Evolutionary conservation across 78 protist species (phyloP).

Genomic region (Bigelowiella natans): DNA sequence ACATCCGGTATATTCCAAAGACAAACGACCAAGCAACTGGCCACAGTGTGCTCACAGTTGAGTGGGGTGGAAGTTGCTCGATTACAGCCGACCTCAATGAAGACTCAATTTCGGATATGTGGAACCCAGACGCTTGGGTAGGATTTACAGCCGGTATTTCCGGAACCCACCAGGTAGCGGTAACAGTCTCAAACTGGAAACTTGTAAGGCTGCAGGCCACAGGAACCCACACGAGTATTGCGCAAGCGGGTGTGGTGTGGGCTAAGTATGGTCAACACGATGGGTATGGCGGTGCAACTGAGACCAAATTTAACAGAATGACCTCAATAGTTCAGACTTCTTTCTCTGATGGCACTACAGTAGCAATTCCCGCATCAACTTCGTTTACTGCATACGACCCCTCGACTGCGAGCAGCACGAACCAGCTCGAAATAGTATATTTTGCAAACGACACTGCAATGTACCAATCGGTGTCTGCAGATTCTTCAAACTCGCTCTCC

Average conservation of each 20-base stretch:
- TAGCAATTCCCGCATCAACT: neutral
- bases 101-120: neutral
- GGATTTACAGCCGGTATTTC: neutral
- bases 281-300: neutral
- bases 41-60: neutral
- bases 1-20: no score
- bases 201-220: neutral
- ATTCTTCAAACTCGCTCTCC: neutral
- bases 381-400: neutral
- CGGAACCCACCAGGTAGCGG: neutral
- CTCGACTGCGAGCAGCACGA: neutral
- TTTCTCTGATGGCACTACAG: neutral
- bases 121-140: neutral
- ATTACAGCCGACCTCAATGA: neutral
- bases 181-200: neutral
- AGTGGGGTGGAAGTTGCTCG: neutral
- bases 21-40: neutral
- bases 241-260: neutral
- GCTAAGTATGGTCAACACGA: neutral
- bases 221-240: neutral
- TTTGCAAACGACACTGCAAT: neutral
- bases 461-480: neutral
- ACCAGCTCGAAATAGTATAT: neutral
- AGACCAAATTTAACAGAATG: neutral
- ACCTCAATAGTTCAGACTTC: neutral